Percentiles rank a stretch among this genome's conserved stretches.
Evolutionary conservation across 345 rosid genomes (phyloP).

Genomic region (Lepidium africanum): DNA sequence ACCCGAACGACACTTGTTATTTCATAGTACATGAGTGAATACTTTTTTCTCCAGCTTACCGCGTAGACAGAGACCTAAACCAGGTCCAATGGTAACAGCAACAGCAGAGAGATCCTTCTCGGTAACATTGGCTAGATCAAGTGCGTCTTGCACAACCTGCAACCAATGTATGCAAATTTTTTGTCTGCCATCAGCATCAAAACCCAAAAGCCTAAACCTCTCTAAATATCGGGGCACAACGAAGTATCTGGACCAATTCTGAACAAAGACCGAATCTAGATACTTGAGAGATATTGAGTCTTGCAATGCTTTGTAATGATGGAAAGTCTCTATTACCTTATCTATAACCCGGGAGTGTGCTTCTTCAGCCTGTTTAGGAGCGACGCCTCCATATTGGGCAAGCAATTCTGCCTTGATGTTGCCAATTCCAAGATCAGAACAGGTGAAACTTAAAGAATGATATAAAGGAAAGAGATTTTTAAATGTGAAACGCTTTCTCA

Average conservation of each 20-base stretch:
- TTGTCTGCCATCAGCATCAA: background rate
- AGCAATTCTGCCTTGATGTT: conserved; percentile 73
- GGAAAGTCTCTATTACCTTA: conserved; percentile 35
- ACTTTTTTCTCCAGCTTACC: conserved; percentile 40
- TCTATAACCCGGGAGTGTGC: conserved; percentile 80
- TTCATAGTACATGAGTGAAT: background rate
- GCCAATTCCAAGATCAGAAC: conserved; percentile 3
- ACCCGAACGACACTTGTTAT: background rate
- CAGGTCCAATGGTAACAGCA: conserved; percentile 99
- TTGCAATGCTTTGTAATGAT: background rate
- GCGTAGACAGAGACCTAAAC: conserved; percentile 87
- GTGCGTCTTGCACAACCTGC: conserved; percentile 87
- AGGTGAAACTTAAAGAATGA: background rate
- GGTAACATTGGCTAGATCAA: conserved; percentile 57
- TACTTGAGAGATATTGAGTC: background rate
- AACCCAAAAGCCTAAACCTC: background rate
- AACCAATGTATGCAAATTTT: background rate
- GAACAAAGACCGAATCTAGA: background rate
- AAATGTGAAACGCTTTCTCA: background rate
- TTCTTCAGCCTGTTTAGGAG: conserved; percentile 94
- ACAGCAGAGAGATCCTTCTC: conserved; percentile 76
- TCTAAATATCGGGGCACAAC: background rate
- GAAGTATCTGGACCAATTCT: background rate
- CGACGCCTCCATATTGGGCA: conserved; percentile 85
- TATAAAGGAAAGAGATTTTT: background rate